A percentile compares a stretch with the other conserved stretches of the same genome.
Conservation (phyloP, 1,284 basidiomycete genomes). For the Leccinum solheimii region DNA sequence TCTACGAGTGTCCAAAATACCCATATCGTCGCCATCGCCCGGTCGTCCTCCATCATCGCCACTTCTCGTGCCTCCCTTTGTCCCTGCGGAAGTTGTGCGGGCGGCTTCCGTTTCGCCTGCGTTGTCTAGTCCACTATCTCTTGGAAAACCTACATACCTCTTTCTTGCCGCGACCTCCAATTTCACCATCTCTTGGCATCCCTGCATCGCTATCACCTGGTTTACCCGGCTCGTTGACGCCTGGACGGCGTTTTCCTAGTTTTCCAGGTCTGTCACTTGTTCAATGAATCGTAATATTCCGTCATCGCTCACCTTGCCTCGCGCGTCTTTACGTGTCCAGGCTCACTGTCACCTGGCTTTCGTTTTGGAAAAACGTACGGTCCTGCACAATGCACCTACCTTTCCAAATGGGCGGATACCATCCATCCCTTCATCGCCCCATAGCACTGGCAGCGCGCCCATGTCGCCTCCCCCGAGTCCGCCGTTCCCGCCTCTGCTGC, state of each 20-base stretch:
- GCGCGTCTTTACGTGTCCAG: constrained; percentile 15
- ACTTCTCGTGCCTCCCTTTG: constrained; percentile 7
- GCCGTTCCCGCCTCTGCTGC: constrained; percentile 27
- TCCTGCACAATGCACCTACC: not conserved
- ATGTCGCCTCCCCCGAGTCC: constrained; percentile 30
- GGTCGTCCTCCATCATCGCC: constrained; percentile 22
- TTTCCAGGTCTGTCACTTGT: constrained; percentile 24
- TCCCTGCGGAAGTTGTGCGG: constrained; percentile 7
- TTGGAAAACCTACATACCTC: not conserved
- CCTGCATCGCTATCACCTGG: constrained; percentile 25
- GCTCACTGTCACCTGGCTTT: constrained; percentile 26
- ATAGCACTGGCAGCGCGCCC: constrained; percentile 6
- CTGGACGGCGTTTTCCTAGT: constrained; percentile 26
- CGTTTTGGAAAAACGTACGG: constrained; percentile 10
- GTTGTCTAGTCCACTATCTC: constrained; percentile 19
- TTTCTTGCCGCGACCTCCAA: not conserved
- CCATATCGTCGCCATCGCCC: constrained; percentile 22
- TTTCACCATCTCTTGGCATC: constrained; percentile 5
- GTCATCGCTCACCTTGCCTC: constrained; percentile 5
- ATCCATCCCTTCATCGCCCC: constrained; percentile 5
- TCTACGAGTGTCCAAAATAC: constrained; percentile 28
- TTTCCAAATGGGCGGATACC: constrained; percentile 2
- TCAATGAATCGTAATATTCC: constrained; percentile 10
- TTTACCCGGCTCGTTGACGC: constrained; percentile 19
- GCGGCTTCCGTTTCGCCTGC: constrained; percentile 20